Evolutionary conservation across 495 filamentous ascomycete genomes (phyloP).

Genomic region (Penicillium steckii): DNA sequence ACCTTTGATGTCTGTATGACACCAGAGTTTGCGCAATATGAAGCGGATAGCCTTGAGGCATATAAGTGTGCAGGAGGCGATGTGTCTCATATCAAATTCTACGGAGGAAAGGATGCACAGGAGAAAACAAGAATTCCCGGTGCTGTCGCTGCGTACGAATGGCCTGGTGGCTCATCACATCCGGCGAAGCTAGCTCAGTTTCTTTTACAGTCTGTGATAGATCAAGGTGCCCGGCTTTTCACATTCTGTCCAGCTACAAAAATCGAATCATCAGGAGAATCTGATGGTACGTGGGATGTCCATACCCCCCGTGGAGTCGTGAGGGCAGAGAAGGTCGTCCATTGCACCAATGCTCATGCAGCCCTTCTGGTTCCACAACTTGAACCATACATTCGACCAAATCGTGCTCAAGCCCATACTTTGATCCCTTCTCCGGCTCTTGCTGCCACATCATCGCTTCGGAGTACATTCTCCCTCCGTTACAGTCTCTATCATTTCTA

Average conservation of each 20-base stretch:
- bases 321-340: constrained; percentile 22
- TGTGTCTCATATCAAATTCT: constrained; percentile 24
- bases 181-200: constrained; percentile 33
- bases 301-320: constrained; percentile 22
- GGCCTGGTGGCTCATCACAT: constrained; percentile 32
- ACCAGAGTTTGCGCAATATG: constrained; percentile 25
- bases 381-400: constrained; percentile 22
- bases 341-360: constrained; percentile 35
- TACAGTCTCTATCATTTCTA: constrained; percentile 34
- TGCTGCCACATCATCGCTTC: constrained; percentile 12
- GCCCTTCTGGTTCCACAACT: constrained; percentile 26
- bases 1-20: constrained; percentile 37
- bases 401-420: constrained; percentile 32
- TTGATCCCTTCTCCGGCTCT: constrained; percentile 22
- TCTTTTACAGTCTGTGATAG: constrained; percentile 21
- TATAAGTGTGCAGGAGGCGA: constrained; percentile 28
- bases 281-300: constrained; percentile 18
- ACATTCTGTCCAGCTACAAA: constrained; percentile 28
- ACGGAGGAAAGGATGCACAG: constrained; percentile 22
- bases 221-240: constrained; percentile 20
- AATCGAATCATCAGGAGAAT: constrained; percentile 6
- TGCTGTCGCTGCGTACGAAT: constrained; percentile 33
- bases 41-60: constrained; percentile 23
- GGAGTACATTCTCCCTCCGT: constrained; percentile 27
- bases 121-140: constrained; percentile 19